Percentiles rank a stretch among this genome's conserved stretches.
Evolutionary conservation across 768 basidiomycete genomes (phyloP).

Genomic region (Scleroderma citrinum): DNA sequence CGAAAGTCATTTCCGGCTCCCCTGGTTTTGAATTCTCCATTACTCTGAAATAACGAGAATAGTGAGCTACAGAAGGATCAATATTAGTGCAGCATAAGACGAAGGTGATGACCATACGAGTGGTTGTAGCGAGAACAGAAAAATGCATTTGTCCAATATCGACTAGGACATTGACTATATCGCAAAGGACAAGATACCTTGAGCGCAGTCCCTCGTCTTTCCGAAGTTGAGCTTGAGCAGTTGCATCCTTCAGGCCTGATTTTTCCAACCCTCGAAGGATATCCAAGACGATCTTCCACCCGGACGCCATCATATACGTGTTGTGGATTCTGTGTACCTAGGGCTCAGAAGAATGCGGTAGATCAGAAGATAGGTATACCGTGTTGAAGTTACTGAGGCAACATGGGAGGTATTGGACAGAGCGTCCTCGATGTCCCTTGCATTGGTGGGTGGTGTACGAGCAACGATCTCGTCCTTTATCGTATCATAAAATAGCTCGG

Average conservation of each 20-base stretch:
- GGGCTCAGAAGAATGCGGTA: neutral
- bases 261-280: slow-evolving; percentile 50
- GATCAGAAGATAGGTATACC: slow-evolving; percentile 32
- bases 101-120: slow-evolving; percentile 43
- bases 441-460: slow-evolving; percentile 31
- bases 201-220: slow-evolving; percentile 45
- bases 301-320: slow-evolving; percentile 73
- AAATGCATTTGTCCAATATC: slow-evolving; percentile 60
- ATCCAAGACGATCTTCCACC: slow-evolving; percentile 69
- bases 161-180: slow-evolving; percentile 56
- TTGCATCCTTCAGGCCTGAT: slow-evolving; percentile 48
- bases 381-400: slow-evolving; percentile 54
- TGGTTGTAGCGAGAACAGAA: slow-evolving; percentile 61
- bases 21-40: slow-evolving; percentile 32
- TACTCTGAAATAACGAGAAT: slow-evolving; percentile 62
- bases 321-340: slow-evolving; percentile 62
- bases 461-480: slow-evolving; percentile 54
- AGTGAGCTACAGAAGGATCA: slow-evolving; percentile 49
- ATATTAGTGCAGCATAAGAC: neutral
- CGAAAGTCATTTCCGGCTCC: slow-evolving; percentile 56
- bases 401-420: slow-evolving; percentile 43
- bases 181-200: slow-evolving; percentile 58
- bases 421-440: slow-evolving; percentile 24
- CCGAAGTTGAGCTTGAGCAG: slow-evolving; percentile 48
- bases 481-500: slow-evolving; percentile 51